Evolutionary conservation across 1,139 yeast genomes (phyloP), one percentile per base, ranked within the genome.

Genomic region (Kurtzmaniella quercitrusa): DNA sequence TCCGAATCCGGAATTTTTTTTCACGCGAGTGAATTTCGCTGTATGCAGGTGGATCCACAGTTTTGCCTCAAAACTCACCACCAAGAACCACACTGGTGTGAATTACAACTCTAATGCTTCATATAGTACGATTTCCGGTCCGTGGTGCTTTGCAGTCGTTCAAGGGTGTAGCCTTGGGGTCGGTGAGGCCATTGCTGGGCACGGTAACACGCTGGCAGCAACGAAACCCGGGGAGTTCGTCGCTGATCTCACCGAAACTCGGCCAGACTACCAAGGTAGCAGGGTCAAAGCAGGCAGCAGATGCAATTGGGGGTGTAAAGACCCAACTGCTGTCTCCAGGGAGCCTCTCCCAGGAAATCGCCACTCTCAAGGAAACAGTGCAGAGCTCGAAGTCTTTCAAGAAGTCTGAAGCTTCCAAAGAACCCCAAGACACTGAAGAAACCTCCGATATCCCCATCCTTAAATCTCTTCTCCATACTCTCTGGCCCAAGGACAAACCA

Each of bases 401-500:
- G 10, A 4, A 5, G 4, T 5, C 14, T 27, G 36, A 14, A 12
- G 36, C n/a, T n/a, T n/a, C n/a, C n/a, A n/a, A n/a, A n/a, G n/a
- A n/a, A n/a, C n/a, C n/a, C n/a, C n/a, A 31, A 12, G 38, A 36
- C 8, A 31, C 23, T 9, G 17, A 24, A 17, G 27, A 24, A 31
- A 66, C 81, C 0, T 79, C 86, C 2, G 85, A 85, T 57, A 56
- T 78, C 51, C 77, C 73, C 47, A 85, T 85, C 65, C 62, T 85
- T 48, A 71, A 67, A 51, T 81, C 85, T 42, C 65, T 91, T 41
- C 57, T 86, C 51, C 70, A 80, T 37, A 93, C 95, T 47, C 77
- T 93, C 21, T 93, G 99, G 99, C 99, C 99, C 21, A 79, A 80
- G 53, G 73, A 82, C 52, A 84, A 87, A 51, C 68, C 78, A 4